Evolutionary conservation across 345 rosid species (phyloP).

Genomic region (Noccaea bulbosa): DNA sequence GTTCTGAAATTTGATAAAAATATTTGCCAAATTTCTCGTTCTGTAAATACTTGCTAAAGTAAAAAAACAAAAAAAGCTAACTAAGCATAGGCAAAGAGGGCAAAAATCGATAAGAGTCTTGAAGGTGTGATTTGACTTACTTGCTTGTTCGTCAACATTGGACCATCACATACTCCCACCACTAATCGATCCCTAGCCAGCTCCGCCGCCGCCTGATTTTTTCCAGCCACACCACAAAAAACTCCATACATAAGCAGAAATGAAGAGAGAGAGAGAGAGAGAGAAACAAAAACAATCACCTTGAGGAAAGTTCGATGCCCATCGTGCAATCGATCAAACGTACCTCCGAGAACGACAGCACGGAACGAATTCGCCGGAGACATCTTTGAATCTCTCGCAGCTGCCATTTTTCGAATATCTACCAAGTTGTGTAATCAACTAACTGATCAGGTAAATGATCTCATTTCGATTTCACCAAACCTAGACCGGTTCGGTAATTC

Average conservation of each 20-base stretch:
- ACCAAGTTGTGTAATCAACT: no score
- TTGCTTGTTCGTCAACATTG: conserved; percentile 79
- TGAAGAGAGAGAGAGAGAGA: not conserved
- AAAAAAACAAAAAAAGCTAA: conserved; percentile 6
- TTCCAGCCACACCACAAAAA: not conserved
- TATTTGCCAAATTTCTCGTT: not conserved
- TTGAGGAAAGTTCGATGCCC: conserved; percentile 91
- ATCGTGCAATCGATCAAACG: conserved; percentile 87
- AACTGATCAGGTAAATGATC: no score
- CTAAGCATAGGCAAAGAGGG: not conserved
- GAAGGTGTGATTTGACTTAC: conserved; percentile 35
- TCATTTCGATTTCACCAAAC: no score
- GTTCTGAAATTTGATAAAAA: conserved; percentile 2
- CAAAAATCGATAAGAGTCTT: not conserved
- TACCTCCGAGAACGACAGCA: conserved; percentile 90
- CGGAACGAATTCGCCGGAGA: conserved; percentile 58
- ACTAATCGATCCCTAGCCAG: conserved; percentile 70
- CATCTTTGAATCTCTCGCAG: conserved; percentile 36
- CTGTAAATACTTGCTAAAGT: not conserved
- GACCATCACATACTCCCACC: conserved; percentile 85
- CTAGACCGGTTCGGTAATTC: no score
- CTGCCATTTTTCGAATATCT: conserved; percentile 38
- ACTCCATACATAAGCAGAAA: not conserved
- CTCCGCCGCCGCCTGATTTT: conserved; percentile 67
- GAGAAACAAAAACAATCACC: conserved; percentile 43